Evolutionary conservation across 1,139 yeast species (phyloP).

Genomic region (Debaryomyces robertsiae): DNA sequence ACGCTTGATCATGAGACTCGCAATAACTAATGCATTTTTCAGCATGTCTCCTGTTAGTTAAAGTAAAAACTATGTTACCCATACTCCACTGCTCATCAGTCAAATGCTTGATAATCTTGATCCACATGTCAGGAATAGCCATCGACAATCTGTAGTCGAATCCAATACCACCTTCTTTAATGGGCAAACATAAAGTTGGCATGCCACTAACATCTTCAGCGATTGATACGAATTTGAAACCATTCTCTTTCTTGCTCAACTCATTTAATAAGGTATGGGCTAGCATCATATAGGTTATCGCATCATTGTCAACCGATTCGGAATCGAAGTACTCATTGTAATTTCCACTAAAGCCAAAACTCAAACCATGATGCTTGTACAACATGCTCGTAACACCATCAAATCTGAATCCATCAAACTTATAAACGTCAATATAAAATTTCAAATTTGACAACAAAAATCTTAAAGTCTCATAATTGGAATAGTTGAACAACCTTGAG

Average conservation of each 20-base stretch:
- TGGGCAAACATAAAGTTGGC: slow-evolving; percentile 88
- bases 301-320: slow-evolving; percentile 84
- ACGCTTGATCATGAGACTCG: slow-evolving; percentile 96
- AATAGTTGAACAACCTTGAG: slow-evolving; percentile 87
- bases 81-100: slow-evolving; percentile 92
- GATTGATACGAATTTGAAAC: slow-evolving; percentile 67
- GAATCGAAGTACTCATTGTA: slow-evolving; percentile 88
- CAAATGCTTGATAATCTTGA: slow-evolving; percentile 81
- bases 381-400: slow-evolving; percentile 97
- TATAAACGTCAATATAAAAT: slow-evolving; percentile 77
- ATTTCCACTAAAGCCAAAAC: slow-evolving; percentile 87
- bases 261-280: slow-evolving; percentile 76
- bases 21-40: slow-evolving; percentile 92
- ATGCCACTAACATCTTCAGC: slow-evolving; percentile 98
- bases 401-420: slow-evolving; percentile 93
- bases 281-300: slow-evolving; percentile 80
- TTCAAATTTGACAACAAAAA: slow-evolving; percentile 87
- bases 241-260: slow-evolving; percentile 39
- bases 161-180: slow-evolving; percentile 81
- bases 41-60: slow-evolving; percentile 85
- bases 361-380: slow-evolving; percentile 88
- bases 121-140: slow-evolving; percentile 99
- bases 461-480: slow-evolving; percentile 85
- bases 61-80: slow-evolving; percentile 74
- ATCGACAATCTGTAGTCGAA: slow-evolving; percentile 91